These are phyloP conservation scores for Myriangium duriaei DNA, from an alignment of 2,329 filamentous ascomycete species.

Conservation along the genomic window DNA sequence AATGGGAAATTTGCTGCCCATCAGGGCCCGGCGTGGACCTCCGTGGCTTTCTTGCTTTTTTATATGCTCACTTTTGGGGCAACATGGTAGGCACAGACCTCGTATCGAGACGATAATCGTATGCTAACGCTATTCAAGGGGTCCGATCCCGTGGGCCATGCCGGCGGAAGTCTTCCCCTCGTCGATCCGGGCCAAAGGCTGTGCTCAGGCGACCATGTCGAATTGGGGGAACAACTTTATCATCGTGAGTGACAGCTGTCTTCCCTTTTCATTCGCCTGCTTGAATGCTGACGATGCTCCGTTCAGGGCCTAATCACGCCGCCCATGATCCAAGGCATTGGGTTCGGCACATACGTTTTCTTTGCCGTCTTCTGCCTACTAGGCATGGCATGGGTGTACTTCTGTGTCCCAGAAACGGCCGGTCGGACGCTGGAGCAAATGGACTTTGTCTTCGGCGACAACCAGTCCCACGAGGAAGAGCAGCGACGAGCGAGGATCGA, in stretches of 20 bases:
- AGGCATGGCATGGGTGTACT: slow-evolving; percentile 20
- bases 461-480: slow-evolving; percentile 14
- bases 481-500: background rate
- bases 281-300: background rate
- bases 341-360: slow-evolving; percentile 39
- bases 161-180: slow-evolving; percentile 35
- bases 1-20: slow-evolving; percentile 29
- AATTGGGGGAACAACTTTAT: slow-evolving; percentile 37
- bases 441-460: slow-evolving; percentile 17
- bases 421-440: slow-evolving; percentile 14
- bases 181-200: slow-evolving; percentile 16
- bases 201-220: slow-evolving; percentile 29
- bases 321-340: slow-evolving; percentile 18
- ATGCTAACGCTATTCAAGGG: background rate
- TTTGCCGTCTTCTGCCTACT: slow-evolving; percentile 39
- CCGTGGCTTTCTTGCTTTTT: slow-evolving; percentile 14
- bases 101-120: background rate
- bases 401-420: slow-evolving; percentile 16
- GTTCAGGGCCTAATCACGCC: slow-evolving; percentile 17
- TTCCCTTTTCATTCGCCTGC: no score
- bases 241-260: slow-evolving; percentile 40
- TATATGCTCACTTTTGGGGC: slow-evolving; percentile 1
- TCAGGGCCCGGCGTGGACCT: slow-evolving; percentile 10
- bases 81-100: background rate
- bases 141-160: slow-evolving; percentile 37